Percentiles rank a stretch among this genome's conserved stretches.
Conservation (phyloP, 1,284 basidiomycete genomes). For the Ustilago hordei region DNA sequence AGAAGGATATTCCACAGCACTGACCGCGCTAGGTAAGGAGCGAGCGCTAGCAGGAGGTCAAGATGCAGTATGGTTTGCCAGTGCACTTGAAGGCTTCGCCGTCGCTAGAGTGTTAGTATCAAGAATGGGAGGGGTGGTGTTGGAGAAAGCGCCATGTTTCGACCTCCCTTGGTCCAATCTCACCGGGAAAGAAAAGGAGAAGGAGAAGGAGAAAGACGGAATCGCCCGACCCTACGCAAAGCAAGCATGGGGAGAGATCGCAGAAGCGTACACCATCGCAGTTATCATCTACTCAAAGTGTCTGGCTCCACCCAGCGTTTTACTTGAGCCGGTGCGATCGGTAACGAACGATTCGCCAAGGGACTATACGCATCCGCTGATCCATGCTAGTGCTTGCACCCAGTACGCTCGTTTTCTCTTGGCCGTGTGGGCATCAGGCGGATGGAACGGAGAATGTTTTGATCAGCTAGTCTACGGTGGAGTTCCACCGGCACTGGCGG, state of each 20-base stretch:
- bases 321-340: conserved; percentile 55
- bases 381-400: conserved; percentile 64
- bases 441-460: conserved; percentile 68
- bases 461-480: conserved; percentile 68
- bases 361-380: conserved; percentile 67
- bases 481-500: conserved; percentile 60
- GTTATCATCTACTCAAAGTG: conserved; percentile 66
- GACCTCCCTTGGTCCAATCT: conserved; percentile 44
- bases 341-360: conserved; percentile 65
- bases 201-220: conserved; percentile 57
- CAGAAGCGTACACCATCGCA: conserved; percentile 66
- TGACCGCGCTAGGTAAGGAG: conserved; percentile 58
- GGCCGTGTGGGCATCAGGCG: conserved; percentile 64
- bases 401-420: conserved; percentile 65
- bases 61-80: conserved; percentile 68
- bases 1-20: conserved; percentile 54
- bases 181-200: conserved; percentile 58
- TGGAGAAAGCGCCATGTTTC: conserved; percentile 60
- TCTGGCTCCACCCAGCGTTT: conserved; percentile 62
- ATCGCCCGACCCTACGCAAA: conserved; percentile 45
- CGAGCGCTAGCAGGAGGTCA: conserved; percentile 67
- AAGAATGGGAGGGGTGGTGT: conserved; percentile 62
- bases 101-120: conserved; percentile 59
- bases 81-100: conserved; percentile 67
- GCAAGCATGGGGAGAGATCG: conserved; percentile 62